A percentile compares a stretch with the other conserved stretches of the same genome.
phyloP scores from a whole-genome alignment of 2,329 filamentous ascomycete species.

The Pseudocercospora cruenta region DNA sequence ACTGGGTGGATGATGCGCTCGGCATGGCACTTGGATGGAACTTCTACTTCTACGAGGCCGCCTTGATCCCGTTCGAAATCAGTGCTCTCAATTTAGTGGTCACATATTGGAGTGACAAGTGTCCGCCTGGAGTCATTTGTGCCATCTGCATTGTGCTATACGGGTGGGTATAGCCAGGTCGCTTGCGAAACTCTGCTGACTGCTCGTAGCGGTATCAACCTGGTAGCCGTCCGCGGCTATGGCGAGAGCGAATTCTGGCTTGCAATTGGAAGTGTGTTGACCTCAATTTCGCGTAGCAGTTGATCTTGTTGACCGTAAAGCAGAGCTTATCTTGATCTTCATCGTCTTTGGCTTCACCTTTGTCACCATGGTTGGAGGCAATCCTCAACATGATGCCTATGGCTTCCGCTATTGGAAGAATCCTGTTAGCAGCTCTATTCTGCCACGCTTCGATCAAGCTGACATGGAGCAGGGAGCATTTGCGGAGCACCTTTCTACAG shows the following conservation, averaged over 20 bases:
- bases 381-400: constrained; percentile 21
- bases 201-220: neutral
- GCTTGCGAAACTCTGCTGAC: too few relatives aligned
- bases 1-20: neutral
- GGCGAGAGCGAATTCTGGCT: constrained; percentile 24
- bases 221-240: constrained; percentile 7
- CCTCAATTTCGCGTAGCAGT: too few relatives aligned
- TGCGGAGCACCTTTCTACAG: constrained; percentile 1
- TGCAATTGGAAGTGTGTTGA: constrained; percentile 9
- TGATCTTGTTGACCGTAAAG: neutral
- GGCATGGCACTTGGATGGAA: neutral
- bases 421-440: neutral
- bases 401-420: constrained; percentile 25
- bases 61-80: neutral
- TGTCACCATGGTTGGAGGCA: constrained; percentile 20
- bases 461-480: constrained; percentile 3
- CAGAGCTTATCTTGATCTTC: constrained; percentile 18
- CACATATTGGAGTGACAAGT: neutral
- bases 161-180: too few relatives aligned
- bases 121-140: neutral
- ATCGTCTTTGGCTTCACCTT: constrained; percentile 18
- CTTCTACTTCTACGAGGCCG: neutral
- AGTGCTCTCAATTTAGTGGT: neutral
- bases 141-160: neutral
- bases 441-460: constrained; percentile 2